Conservation (phyloP, 495 filamentous ascomycete genomes). For the Neurospora sp. region DNA sequence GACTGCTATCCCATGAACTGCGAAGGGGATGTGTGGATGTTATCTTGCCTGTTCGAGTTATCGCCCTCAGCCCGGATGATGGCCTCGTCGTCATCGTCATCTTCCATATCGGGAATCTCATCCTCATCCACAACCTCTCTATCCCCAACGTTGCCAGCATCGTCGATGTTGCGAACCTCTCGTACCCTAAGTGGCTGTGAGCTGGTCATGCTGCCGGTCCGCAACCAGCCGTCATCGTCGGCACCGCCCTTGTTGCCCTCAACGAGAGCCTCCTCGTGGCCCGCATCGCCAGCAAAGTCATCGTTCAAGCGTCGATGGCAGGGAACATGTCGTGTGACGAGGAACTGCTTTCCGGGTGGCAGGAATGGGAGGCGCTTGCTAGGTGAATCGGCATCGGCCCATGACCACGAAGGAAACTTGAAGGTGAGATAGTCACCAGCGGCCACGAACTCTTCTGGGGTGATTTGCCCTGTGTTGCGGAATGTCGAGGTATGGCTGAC, state of each 20-base stretch:
- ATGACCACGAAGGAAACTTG: constrained; percentile 99
- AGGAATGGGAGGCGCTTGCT: constrained; percentile 72
- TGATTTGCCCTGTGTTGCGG: constrained; percentile 86
- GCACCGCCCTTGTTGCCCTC: constrained; percentile 46
- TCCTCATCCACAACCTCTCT: constrained; percentile 65
- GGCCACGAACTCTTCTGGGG: constrained; percentile 90
- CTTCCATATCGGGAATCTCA: constrained; percentile 97
- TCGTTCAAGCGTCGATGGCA: constrained; percentile 87
- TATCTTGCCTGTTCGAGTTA: constrained; percentile 59
- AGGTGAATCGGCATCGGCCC: constrained; percentile 74
- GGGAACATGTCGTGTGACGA: constrained; percentile 88
- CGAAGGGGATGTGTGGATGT: constrained; percentile 3
- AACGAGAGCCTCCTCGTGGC: constrained; percentile 73
- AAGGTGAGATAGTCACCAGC: constrained; percentile 97
- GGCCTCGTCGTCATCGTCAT: constrained; percentile 94
- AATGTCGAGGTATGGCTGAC: constrained; percentile 87
- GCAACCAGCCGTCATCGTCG: constrained; percentile 84
- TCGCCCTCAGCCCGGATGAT: constrained; percentile 69
- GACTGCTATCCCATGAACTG: not conserved
- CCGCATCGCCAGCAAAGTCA: constrained; percentile 81
- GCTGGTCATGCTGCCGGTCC: constrained; percentile 67
- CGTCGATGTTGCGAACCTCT: constrained; percentile 81
- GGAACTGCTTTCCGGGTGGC: constrained; percentile 84
- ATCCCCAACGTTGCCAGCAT: constrained; percentile 67
- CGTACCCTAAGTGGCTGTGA: constrained; percentile 61